Conservation (phyloP, 1,284 basidiomycete species). For the Mycosarcoma mackinlayi region DNA sequence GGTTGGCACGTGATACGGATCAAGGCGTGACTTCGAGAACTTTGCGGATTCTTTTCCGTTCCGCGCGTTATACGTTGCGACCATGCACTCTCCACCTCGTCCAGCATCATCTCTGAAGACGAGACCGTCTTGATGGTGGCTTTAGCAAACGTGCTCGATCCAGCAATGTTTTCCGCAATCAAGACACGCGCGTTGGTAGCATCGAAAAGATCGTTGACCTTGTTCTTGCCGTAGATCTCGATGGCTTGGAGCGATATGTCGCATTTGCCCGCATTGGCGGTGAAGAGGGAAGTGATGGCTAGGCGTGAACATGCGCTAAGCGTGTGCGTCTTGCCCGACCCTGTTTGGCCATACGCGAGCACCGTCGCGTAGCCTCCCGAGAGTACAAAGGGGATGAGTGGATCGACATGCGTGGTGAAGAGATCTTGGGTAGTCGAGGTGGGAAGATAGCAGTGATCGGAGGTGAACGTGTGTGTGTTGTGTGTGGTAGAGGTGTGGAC, state of each 20-base stretch:
- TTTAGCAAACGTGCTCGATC: slow-evolving; percentile 11
- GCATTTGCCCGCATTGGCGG: slow-evolving; percentile 1
- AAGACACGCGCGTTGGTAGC: slow-evolving; percentile 3
- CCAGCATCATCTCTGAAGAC: slow-evolving; percentile 6
- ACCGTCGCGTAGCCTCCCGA: slow-evolving; percentile 30
- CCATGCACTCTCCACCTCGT: slow-evolving; percentile 19
- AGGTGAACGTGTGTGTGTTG: slow-evolving; percentile 15
- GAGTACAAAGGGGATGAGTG: slow-evolving; percentile 25
- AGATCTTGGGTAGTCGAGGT: slow-evolving; percentile 5
- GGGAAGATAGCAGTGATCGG: slow-evolving; percentile 19
- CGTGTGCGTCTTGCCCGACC: slow-evolving; percentile 28
- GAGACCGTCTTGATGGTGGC: slow-evolving; percentile 10
- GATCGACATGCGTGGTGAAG: slow-evolving; percentile 14
- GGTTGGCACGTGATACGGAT: slow-evolving; percentile 17
- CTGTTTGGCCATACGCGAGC: slow-evolving; percentile 39
- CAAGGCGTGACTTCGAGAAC: slow-evolving; percentile 22
- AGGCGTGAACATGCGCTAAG: slow-evolving; percentile 20
- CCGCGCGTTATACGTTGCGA: slow-evolving; percentile 17
- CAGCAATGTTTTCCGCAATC: slow-evolving; percentile 30
- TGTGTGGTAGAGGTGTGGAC: slow-evolving; percentile 2
- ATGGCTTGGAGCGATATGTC: slow-evolving; percentile 11
- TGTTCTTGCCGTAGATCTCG: slow-evolving; percentile 35
- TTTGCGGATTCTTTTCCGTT: slow-evolving; percentile 26
- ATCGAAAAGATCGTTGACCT: slow-evolving; percentile 37
- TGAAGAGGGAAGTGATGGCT: slow-evolving; percentile 8